Evolutionary conservation across 2,329 filamentous ascomycete species (phyloP).

Genomic region (Aspergillus fumigatus): DNA sequence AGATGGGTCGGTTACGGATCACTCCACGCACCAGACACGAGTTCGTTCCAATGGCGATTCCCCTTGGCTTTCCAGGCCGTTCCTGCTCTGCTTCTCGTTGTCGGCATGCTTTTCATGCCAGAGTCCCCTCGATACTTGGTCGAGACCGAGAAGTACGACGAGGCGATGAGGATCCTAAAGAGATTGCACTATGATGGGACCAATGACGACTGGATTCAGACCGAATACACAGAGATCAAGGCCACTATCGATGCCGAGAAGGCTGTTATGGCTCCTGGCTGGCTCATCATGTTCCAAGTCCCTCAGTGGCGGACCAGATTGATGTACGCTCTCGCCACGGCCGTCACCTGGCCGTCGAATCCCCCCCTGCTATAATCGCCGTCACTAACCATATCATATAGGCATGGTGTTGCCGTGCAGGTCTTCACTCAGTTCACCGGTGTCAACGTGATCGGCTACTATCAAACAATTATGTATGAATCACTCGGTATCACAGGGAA

Average conservation of each 20-base stretch:
- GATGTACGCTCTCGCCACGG: constrained; percentile 28
- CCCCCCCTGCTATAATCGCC: not conserved
- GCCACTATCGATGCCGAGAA: constrained; percentile 57
- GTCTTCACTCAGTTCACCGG: constrained; percentile 57
- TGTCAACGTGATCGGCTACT: constrained; percentile 41
- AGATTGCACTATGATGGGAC: constrained; percentile 53
- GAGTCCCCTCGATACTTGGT: constrained; percentile 34
- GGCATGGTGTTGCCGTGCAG: constrained; percentile 58
- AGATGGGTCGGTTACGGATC: constrained; percentile 48
- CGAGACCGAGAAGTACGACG: constrained; percentile 44
- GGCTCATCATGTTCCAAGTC: constrained; percentile 37
- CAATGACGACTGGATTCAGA: constrained; percentile 55
- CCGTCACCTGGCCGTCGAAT: not conserved
- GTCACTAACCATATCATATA: constrained; percentile 1
- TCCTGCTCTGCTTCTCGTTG: constrained; percentile 35
- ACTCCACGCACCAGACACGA: constrained; percentile 31
- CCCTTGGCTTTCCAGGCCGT: constrained; percentile 35
- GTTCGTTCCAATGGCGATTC: constrained; percentile 34
- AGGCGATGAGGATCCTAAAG: constrained; percentile 46
- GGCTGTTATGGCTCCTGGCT: constrained; percentile 45
- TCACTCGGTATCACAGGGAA: constrained; percentile 53
- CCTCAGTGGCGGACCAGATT: constrained; percentile 56
- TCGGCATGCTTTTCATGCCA: constrained; percentile 31
- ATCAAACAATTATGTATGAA: constrained; percentile 39
- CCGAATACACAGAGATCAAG: constrained; percentile 24